Evolutionary conservation across 805 yeast species (phyloP).

Genomic region (Candida saitoana): DNA sequence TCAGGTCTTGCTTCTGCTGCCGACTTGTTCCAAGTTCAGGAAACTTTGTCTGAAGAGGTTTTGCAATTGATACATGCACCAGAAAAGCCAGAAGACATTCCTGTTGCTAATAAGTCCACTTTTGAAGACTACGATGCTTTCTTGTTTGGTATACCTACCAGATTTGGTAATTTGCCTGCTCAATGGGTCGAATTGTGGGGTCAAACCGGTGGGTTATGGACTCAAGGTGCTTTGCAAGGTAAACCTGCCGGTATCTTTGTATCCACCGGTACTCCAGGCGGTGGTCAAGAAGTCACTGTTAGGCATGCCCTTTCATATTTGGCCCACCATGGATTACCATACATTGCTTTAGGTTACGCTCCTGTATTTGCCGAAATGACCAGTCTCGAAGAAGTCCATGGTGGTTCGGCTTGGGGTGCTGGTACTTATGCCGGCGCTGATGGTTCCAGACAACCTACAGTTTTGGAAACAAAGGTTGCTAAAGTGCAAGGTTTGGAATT

Average conservation of each 20-base stretch:
- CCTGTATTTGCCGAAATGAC: conserved; percentile 52
- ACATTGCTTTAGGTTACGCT: conserved; percentile 72
- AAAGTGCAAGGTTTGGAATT: conserved; percentile 64
- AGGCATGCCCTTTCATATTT: conserved; percentile 54
- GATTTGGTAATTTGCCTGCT: conserved; percentile 72
- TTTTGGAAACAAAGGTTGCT: conserved; percentile 63
- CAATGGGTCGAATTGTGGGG: conserved; percentile 79
- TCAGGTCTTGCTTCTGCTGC: conserved; percentile 59
- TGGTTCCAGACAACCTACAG: conserved; percentile 67
- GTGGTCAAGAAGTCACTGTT: conserved; percentile 75
- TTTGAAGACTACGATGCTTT: conserved; percentile 66
- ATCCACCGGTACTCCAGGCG: conserved; percentile 69
- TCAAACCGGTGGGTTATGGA: conserved; percentile 74
- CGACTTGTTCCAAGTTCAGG: conserved; percentile 74
- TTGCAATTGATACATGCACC: conserved; percentile 65
- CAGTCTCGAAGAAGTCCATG: conserved; percentile 64
- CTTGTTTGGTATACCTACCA: conserved; percentile 75
- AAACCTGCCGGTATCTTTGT: conserved; percentile 72
- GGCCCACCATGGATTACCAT: conserved; percentile 74
- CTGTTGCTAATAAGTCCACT: conserved; percentile 54
- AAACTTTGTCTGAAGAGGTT: conserved; percentile 65
- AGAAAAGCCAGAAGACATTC: conserved; percentile 49
- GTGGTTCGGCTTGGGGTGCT: conserved; percentile 86
- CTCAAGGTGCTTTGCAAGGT: conserved; percentile 61
- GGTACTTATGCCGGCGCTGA: conserved; percentile 73